Evolutionary conservation across 2,329 filamentous ascomycete species (phyloP), one percentile per base, ranked within the genome.

Genomic region (Diaporthe vaccinii): DNA sequence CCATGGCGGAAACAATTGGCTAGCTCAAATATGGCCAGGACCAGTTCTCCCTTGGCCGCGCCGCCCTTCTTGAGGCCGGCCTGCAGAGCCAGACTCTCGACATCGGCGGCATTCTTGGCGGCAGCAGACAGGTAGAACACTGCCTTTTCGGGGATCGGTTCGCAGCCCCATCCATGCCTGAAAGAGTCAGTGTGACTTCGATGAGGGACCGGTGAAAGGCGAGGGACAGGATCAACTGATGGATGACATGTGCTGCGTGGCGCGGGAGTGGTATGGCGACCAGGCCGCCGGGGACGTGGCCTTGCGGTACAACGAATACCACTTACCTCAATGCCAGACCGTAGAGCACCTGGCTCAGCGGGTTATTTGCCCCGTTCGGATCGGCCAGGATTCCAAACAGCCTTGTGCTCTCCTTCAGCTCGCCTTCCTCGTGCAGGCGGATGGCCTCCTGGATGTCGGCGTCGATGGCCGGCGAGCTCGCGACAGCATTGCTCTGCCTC

Each of bases 1-100:
- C 95, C 97, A 83, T 98, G 92, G 76, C 97, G 92, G 87, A 98
- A 98, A 85, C 91, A 96, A 84, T 97, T 97, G 73, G 93, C 95
- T 80, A 99, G 87, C 87, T 99, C 97, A 81, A 97, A 98, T 78
- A 99, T 98, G 76, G 97, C 96, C 76, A 99, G 91, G 25, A 98
- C 94, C 72, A 99, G 90, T 87, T 99, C 97, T 76, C 97, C 97
- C 86, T 98, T 99, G 59, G 96, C 96, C 20, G 94, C 93, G 76
- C 97, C 97, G 71, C 97, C 97, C 84, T 97, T 98, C 85, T 95
- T 97, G 84, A 97, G 91, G 22, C 96, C 97, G 12, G 96, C 94
- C 79, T 93, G 89, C 31, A 98, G 91, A 41, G 97, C 97, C 80
- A 95, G 88, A 72, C 94, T 91, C 86, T 99, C 97, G 73, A 99